Evolutionary conservation across 306 rosid species (phyloP).

Genomic region (Datisca glomerata): DNA sequence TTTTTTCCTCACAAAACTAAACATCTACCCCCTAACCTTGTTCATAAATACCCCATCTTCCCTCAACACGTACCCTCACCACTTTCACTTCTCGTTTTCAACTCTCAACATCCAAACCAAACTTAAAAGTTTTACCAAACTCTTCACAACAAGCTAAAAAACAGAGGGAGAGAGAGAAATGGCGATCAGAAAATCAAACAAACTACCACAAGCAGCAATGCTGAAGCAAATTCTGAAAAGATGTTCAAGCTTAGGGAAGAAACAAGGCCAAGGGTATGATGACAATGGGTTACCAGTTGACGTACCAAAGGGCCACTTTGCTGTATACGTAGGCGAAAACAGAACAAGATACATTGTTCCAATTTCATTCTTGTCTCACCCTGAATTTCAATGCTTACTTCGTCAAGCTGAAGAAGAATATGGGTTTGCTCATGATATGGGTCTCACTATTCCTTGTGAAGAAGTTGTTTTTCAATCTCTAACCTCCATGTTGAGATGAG

Average conservation of each 20-base stretch:
- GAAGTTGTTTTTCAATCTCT: neutral
- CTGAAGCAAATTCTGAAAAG: constrained; percentile 3
- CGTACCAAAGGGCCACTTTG: neutral
- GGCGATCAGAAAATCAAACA: neutral
- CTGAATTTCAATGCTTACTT: neutral
- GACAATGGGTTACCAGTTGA: neutral
- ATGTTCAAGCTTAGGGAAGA: constrained; percentile 1
- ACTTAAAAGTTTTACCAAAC: neutral
- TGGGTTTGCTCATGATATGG: constrained; percentile 1
- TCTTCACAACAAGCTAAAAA: too few species aligned
- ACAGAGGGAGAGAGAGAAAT: too few species aligned
- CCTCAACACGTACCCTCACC: neutral
- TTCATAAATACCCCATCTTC: neutral
- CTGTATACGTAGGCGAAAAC: neutral
- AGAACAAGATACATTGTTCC: constrained; percentile 3
- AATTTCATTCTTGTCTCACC: neutral
- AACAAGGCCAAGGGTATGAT: neutral
- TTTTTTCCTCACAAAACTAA: too few species aligned
- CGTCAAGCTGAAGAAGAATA: constrained; percentile 1
- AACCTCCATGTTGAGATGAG: neutral
- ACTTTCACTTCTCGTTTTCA: neutral
- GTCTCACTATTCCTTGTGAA: neutral
- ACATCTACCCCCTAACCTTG: too few species aligned
- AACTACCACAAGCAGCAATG: neutral
- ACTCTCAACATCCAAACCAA: neutral